Evolutionary conservation across 176 grass and related monocot genomes (phyloP).

Genomic region (Dendrocalamus sinicus): DNA sequence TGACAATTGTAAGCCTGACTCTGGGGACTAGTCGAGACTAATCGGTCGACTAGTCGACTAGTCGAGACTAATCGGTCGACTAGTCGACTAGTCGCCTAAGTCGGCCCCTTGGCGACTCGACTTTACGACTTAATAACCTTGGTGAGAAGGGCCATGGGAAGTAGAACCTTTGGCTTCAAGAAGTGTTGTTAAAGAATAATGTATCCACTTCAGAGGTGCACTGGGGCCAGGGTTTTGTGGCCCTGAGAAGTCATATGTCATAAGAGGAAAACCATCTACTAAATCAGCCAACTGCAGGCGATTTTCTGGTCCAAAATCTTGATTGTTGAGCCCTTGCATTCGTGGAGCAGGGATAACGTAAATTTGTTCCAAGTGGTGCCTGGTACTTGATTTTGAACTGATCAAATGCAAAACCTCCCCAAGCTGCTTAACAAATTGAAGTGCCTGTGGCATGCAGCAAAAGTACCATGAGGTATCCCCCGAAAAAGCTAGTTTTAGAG

Average conservation of each 20-base stretch:
- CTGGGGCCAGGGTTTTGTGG: slow-evolving; percentile 89
- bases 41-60: no score
- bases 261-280: slow-evolving; percentile 90
- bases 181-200: slow-evolving; percentile 64
- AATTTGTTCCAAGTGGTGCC: slow-evolving; percentile 68
- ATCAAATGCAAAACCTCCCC: slow-evolving; percentile 77
- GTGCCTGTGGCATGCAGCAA: slow-evolving; percentile 57
- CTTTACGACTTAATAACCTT: no score
- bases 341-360: slow-evolving; percentile 79
- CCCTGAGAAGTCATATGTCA: slow-evolving; percentile 98
- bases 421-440: slow-evolving; percentile 80
- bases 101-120: no score
- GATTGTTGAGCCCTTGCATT: slow-evolving; percentile 55
- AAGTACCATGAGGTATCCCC: neutral
- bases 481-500: slow-evolving; percentile 19
- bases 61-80: no score
- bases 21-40: no score
- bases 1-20: no score
- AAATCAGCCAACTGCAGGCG: slow-evolving; percentile 64
- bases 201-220: slow-evolving; percentile 88
- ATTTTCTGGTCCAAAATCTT: slow-evolving; percentile 80
- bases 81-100: no score
- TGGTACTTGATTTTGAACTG: slow-evolving; percentile 53
- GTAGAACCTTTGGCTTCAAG: slow-evolving; percentile 44
- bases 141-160: slow-evolving; percentile 50